A percentile compares a stretch with the other conserved stretches of the same genome.
These are phyloP conservation scores for Barbatosphaeria neglecta DNA, from an alignment of 495 filamentous ascomycete species.

Conservation along the genomic window DNA sequence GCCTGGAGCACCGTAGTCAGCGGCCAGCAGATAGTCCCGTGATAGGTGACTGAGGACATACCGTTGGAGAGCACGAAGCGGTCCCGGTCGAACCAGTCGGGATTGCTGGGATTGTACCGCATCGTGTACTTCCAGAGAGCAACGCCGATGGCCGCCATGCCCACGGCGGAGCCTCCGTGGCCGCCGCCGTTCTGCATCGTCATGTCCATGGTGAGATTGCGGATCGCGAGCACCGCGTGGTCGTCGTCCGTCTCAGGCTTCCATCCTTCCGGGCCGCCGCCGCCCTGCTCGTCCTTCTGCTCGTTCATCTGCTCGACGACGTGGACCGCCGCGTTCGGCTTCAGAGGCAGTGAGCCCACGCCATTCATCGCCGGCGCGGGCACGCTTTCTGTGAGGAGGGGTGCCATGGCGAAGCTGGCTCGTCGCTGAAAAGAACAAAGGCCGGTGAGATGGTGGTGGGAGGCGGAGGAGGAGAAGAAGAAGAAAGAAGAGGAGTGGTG, in stretches of 20 bases:
- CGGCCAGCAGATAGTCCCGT: not conserved
- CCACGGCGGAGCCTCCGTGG: slow-evolving; percentile 14
- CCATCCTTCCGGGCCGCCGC: not conserved
- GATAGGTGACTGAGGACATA: not conserved
- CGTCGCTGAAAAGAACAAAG: not conserved
- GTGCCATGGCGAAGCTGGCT: not conserved
- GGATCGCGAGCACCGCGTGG: slow-evolving; percentile 1
- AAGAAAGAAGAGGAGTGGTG: too few species aligned
- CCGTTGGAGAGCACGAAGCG: slow-evolving; percentile 44
- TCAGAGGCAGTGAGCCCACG: not conserved
- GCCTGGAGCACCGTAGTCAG: slow-evolving; percentile 12
- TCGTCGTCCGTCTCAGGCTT: not conserved
- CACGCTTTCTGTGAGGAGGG: not conserved
- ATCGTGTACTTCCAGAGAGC: slow-evolving; percentile 42
- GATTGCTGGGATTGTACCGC: slow-evolving; percentile 35
- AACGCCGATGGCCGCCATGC: slow-evolving; percentile 44
- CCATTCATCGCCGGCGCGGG: not conserved
- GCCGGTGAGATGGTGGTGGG: too few species aligned
- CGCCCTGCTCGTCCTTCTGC: not conserved
- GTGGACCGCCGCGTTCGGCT: not conserved
- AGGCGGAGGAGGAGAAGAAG: too few species aligned
- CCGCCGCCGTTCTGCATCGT: slow-evolving; percentile 1
- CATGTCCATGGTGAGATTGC: not conserved
- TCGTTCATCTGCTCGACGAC: not conserved
- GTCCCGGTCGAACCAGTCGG: slow-evolving; percentile 40